Evolutionary conservation across 352 stramenopile species (phyloP).

Genomic region (Phytophthora rubi): DNA sequence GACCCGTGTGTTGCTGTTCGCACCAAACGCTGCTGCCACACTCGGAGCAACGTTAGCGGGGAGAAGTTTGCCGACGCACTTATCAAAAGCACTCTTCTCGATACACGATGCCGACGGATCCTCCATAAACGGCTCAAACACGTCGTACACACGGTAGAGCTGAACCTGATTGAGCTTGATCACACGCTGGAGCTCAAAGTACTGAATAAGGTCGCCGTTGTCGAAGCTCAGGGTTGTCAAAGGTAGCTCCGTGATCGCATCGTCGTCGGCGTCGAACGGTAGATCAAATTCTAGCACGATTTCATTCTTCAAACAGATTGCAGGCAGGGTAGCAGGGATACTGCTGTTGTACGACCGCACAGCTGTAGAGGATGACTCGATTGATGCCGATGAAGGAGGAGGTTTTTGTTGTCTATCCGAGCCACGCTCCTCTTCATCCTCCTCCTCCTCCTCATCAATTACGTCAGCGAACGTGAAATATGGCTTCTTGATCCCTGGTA

Average conservation of each 20-base stretch:
- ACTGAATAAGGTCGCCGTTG: slow-evolving; percentile 87
- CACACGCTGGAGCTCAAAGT: slow-evolving; percentile 77
- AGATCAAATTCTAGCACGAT: slow-evolving; percentile 87
- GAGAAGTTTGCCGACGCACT: slow-evolving; percentile 70
- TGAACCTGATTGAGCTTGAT: slow-evolving; percentile 77
- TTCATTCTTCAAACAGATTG: slow-evolving; percentile 83
- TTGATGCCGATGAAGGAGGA: slow-evolving; percentile 42
- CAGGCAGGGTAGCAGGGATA: slow-evolving; percentile 66
- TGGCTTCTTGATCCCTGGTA: slow-evolving; percentile 42
- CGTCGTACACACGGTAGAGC: slow-evolving; percentile 68
- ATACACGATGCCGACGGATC: slow-evolving; percentile 57
- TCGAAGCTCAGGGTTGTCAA: slow-evolving; percentile 78
- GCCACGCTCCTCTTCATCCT: slow-evolving; percentile 49
- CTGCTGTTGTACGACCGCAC: slow-evolving; percentile 56
- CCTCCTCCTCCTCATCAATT: slow-evolving; percentile 75
- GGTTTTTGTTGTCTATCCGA: slow-evolving; percentile 14
- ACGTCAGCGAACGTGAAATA: slow-evolving; percentile 68
- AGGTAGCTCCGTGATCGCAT: slow-evolving; percentile 68
- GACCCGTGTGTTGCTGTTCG: slow-evolving; percentile 62
- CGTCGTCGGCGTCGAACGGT: slow-evolving; percentile 66
- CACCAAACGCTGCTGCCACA: slow-evolving; percentile 68
- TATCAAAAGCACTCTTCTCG: slow-evolving; percentile 84
- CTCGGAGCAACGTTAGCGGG: slow-evolving; percentile 55
- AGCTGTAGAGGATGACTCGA: slow-evolving; percentile 66
- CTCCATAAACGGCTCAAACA: slow-evolving; percentile 81